These are phyloP conservation scores for Penicillium soppii DNA, from an alignment of 495 filamentous ascomycete species.

Conservation along the genomic window DNA sequence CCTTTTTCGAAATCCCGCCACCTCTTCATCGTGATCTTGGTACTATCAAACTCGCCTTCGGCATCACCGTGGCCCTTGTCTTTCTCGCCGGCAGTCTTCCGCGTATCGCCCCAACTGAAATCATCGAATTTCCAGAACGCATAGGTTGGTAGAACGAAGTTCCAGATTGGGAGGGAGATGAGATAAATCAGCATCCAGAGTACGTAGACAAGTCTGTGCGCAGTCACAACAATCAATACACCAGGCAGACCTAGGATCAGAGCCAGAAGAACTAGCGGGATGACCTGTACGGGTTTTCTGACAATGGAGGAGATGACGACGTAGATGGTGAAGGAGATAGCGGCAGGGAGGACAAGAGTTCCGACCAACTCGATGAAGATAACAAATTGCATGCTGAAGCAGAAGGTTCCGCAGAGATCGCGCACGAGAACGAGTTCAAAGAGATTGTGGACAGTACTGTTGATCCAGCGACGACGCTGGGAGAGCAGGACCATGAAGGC, in stretches of 20 bases:
- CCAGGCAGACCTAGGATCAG: conserved; percentile 94
- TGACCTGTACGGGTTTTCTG: conserved; percentile 78
- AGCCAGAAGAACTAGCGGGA: conserved; percentile 85
- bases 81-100: conserved; percentile 91
- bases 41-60: conserved; percentile 96
- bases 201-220: conserved; percentile 92
- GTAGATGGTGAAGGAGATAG: conserved; percentile 96
- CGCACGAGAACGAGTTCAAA: conserved; percentile 96
- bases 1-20: conserved; percentile 96
- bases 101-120: conserved; percentile 98
- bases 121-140: conserved; percentile 99
- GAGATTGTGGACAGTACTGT: conserved; percentile 97
- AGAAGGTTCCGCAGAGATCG: conserved; percentile 98
- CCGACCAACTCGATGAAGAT: conserved; percentile 95
- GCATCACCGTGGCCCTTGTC: conserved; percentile 79
- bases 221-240: conserved; percentile 90
- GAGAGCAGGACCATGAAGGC: conserved; percentile 89
- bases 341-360: conserved; percentile 90
- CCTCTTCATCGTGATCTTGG: conserved; percentile 96
- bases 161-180: conserved; percentile 92
- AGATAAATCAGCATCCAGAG: conserved; percentile 98
- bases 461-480: conserved; percentile 97
- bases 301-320: conserved; percentile 88
- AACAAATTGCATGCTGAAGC: conserved; percentile 99
- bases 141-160: conserved; percentile 91